A percentile compares a stretch with the other conserved stretches of the same genome.
Evolutionary conservation across 2,329 filamentous ascomycete genomes (phyloP).

Genomic region (Alternaria triticina): DNA sequence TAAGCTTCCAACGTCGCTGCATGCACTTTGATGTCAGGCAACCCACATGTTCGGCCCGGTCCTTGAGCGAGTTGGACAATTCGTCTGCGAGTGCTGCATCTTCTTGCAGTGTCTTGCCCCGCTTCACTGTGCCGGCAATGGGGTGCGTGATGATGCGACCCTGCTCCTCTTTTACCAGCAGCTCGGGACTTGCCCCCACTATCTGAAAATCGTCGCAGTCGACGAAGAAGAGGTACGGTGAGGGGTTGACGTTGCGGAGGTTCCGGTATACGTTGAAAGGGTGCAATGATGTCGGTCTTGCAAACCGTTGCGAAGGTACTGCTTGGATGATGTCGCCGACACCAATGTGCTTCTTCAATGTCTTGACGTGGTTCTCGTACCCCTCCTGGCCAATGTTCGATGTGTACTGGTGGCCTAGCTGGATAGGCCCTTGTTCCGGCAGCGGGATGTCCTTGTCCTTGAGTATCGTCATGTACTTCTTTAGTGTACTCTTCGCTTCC

Average conservation of each 20-base stretch:
- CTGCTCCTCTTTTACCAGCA: conserved; percentile 87
- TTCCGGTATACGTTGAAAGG: conserved; percentile 98
- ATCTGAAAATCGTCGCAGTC: conserved; percentile 93
- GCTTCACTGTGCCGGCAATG: conserved; percentile 93
- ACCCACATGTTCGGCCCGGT: conserved; percentile 59
- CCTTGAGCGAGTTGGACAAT: conserved; percentile 81
- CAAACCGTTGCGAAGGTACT: conserved; percentile 91
- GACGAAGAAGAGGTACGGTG: conserved; percentile 96
- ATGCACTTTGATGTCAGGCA: conserved; percentile 8
- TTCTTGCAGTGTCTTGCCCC: conserved; percentile 80
- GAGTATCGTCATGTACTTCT: conserved; percentile 72
- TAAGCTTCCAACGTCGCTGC: conserved; percentile 65
- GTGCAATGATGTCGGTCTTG: conserved; percentile 86
- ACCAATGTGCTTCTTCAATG: conserved; percentile 87
- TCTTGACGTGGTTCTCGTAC: conserved; percentile 88
- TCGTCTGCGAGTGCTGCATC: conserved; percentile 80
- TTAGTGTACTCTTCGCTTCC: conserved; percentile 68
- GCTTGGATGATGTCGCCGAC: conserved; percentile 96
- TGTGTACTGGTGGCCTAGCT: conserved; percentile 76
- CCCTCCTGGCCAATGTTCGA: conserved; percentile 91
- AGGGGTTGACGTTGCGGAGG: conserved; percentile 95
- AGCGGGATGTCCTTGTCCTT: conserved; percentile 77
- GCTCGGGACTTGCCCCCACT: conserved; percentile 91
- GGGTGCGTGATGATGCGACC: conserved; percentile 94
- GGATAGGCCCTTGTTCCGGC: conserved; percentile 76